phyloP scores from a whole-genome alignment of 352 stramenopile species.

The Phytophthora europaea region DNA sequence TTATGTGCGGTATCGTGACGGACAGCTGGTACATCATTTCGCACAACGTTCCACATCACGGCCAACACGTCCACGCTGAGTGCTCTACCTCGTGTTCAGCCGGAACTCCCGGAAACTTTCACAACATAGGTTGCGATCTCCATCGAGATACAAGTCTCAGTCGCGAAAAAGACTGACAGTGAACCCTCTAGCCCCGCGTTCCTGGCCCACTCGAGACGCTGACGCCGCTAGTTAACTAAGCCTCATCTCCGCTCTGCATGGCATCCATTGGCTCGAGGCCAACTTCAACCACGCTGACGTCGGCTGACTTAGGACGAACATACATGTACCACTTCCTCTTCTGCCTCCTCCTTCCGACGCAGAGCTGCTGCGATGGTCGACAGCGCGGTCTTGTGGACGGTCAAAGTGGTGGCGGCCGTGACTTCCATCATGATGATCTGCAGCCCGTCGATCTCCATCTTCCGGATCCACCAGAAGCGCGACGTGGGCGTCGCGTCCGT shows the following conservation, averaged over 20 bases:
- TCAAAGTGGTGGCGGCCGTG: constrained; percentile 38
- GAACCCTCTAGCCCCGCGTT: constrained; percentile 7
- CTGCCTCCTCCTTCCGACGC: neutral
- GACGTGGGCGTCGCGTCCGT: constrained; percentile 47
- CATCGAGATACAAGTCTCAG: constrained; percentile 6
- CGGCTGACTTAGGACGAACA: constrained; percentile 4
- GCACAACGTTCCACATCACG: constrained; percentile 32
- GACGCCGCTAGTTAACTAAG: neutral
- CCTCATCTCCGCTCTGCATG: neutral
- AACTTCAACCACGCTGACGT: constrained; percentile 31
- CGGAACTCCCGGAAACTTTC: constrained; percentile 20
- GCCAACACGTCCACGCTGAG: constrained; percentile 26
- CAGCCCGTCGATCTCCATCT: constrained; percentile 49
- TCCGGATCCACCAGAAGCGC: constrained; percentile 45
- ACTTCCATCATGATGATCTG: constrained; percentile 48
- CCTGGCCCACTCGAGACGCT: constrained; percentile 9
- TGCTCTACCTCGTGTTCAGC: constrained; percentile 37
- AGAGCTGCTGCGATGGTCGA: constrained; percentile 21
- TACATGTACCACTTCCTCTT: constrained; percentile 12
- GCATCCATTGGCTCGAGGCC: neutral
- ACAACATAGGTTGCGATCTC: neutral
- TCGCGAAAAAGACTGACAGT: constrained; percentile 3
- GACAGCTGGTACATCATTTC: constrained; percentile 36
- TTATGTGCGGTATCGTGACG: constrained; percentile 43
- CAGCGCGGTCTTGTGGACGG: constrained; percentile 24